phyloP scores from a whole-genome alignment of 2,329 filamentous ascomycete species.

The Clonostachys solani region DNA sequence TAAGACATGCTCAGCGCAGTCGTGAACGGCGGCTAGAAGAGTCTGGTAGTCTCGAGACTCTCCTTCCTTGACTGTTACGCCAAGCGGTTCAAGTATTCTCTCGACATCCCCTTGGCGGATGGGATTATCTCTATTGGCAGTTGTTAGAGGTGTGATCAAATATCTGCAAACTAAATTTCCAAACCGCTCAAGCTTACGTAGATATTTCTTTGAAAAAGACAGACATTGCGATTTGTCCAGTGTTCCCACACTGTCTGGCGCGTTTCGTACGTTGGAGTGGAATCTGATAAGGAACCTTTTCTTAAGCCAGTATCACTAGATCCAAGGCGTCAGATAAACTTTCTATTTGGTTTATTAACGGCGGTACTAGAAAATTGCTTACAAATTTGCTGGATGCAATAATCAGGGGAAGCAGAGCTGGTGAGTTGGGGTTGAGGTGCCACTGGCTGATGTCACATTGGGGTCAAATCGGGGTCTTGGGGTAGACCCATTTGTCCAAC shows the following conservation, averaged over 20 bases:
- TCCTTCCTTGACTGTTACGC: constrained; percentile 24
- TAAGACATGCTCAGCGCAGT: constrained; percentile 39
- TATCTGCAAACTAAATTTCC: background rate
- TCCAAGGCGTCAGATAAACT: no score
- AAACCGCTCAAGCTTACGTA: constrained; percentile 12
- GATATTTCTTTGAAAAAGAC: constrained; percentile 32
- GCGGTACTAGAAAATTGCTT: no score
- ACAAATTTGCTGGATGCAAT: no score
- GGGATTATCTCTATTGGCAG: constrained; percentile 25
- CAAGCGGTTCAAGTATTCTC: constrained; percentile 24
- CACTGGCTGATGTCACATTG: no score
- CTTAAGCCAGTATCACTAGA: no score
- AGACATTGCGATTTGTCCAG: constrained; percentile 18
- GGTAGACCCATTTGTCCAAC: no score
- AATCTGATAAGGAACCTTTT: background rate
- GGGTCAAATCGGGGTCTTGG: no score
- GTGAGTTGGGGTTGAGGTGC: no score
- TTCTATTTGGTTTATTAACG: no score
- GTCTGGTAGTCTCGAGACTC: constrained; percentile 38
- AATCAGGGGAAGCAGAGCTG: no score
- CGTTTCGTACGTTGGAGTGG: background rate
- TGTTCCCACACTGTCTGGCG: background rate
- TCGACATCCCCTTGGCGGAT: constrained; percentile 32
- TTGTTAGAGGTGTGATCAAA: no score
- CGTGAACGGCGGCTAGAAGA: constrained; percentile 45